Evolutionary conservation across 169 alveolate genomes (phyloP).

Genomic region (Perkinsus chesapeaki): DNA sequence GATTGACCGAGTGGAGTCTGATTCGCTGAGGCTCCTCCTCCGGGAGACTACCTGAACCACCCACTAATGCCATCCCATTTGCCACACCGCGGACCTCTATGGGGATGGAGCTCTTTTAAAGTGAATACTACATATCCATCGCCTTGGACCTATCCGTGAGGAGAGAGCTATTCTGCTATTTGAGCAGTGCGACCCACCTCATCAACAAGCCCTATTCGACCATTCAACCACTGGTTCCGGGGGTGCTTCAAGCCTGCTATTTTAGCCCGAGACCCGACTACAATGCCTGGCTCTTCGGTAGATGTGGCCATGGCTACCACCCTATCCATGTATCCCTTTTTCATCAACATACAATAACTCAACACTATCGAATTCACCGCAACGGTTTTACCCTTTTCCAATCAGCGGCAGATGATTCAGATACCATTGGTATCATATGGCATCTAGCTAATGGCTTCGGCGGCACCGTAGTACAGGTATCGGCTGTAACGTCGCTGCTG

Average conservation of each 20-base stretch:
- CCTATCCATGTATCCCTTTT: not conserved
- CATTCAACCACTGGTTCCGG: not conserved
- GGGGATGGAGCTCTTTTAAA: not conserved
- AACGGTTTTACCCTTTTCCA: slow-evolving; percentile 1
- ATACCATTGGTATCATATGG: not conserved
- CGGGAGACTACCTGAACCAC: not conserved
- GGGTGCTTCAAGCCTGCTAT: not conserved
- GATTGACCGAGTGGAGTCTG: not conserved
- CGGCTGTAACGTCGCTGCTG: not conserved
- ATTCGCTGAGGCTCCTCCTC: not conserved
- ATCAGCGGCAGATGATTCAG: not conserved
- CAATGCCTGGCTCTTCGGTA: not conserved
- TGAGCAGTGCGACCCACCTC: not conserved
- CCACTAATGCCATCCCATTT: not conserved
- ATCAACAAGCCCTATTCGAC: not conserved
- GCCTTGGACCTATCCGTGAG: not conserved
- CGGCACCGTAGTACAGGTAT: not conserved
- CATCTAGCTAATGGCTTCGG: not conserved
- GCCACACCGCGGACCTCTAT: not conserved
- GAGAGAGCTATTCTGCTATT: not conserved
- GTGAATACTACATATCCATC: not conserved
- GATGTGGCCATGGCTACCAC: not conserved
- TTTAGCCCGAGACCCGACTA: not conserved
- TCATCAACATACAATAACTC: not conserved
- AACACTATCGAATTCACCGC: not conserved